Percentiles rank a stretch among this genome's conserved stretches.
Conservation (phyloP, 352 stramenopile species). For the Aphanomyces astaci region DNA sequence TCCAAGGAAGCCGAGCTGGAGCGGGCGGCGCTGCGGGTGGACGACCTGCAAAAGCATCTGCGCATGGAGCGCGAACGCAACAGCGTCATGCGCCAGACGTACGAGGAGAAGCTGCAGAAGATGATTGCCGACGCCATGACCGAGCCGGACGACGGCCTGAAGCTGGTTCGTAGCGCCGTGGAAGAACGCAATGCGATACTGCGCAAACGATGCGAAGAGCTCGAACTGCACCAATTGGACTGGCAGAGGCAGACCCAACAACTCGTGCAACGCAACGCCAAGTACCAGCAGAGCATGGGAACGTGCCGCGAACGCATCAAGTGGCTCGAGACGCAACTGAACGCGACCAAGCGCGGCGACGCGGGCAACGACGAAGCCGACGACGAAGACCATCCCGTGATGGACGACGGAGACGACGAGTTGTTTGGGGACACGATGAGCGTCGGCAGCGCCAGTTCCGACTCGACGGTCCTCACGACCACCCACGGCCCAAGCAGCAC, state of each 20-base stretch:
- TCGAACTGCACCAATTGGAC: slow-evolving; percentile 38
- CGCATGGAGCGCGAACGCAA: slow-evolving; percentile 59
- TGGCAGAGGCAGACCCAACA: slow-evolving; percentile 44
- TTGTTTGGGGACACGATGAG: slow-evolving; percentile 30
- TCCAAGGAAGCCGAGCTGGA: slow-evolving; percentile 66
- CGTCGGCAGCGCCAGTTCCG: slow-evolving; percentile 43
- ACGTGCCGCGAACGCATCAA: slow-evolving; percentile 50
- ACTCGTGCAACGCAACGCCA: slow-evolving; percentile 38
- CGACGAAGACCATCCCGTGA: slow-evolving; percentile 25
- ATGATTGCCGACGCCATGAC: slow-evolving; percentile 35
- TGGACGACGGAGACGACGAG: slow-evolving; percentile 34
- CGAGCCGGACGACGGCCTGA: slow-evolving; percentile 18
- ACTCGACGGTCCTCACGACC: slow-evolving; percentile 38
- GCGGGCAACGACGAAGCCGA: slow-evolving; percentile 27
- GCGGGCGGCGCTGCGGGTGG: slow-evolving; percentile 65
- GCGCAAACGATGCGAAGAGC: slow-evolving; percentile 66
- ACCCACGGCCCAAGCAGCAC: neutral
- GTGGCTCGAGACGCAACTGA: slow-evolving; percentile 56
- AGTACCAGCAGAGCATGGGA: slow-evolving; percentile 43
- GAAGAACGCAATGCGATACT: slow-evolving; percentile 68
- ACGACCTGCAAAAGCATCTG: slow-evolving; percentile 45
- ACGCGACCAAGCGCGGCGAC: slow-evolving; percentile 13
- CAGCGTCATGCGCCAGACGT: slow-evolving; percentile 65
- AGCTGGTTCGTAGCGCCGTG: slow-evolving; percentile 57
- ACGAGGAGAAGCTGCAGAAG: slow-evolving; percentile 74